Base-by-base conservation (phyloP, 2,329 filamentous ascomycete genomes). In the Escovopsis sp. region DNA sequence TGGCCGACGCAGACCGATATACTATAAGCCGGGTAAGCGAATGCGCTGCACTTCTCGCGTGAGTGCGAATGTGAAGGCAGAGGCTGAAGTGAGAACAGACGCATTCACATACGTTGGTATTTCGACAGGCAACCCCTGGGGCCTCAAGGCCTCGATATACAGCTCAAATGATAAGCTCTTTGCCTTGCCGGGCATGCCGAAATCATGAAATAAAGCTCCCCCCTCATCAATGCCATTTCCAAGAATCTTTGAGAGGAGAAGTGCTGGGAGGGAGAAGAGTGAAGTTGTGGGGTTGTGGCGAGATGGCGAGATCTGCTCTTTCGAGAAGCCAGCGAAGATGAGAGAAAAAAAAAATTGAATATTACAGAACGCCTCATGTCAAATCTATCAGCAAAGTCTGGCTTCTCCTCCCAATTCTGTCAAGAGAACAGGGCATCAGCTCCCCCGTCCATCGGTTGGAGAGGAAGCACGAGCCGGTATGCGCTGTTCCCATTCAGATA, bases 401-500 rank as follows among this genome's bases (percentile, higher is more conserved):
- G 27, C 27, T 30, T 20, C 20, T 20, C 27, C 11, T 30, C 8
- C 27, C 8, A 11, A 3, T 9, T 30, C 27, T 30, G 27, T 30
- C 7, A 30, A 9, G 27, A 3, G 7, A 30, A 30, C 3, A 9
- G 27, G 3, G 8, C 27, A 4, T 30, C 27, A 30, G 11, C 8
- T 3, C 11, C 27, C 11, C 27, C 27, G 3, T 70, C 65, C 32
- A 65, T 48, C 3, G 64, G 53, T 56, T 82, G 88, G 40, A 95
- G 64, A 48, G 88, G 81, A 32, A 98, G 62, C 7, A 96, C 79
- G 40, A 98, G 67, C 35, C 91, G 74, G 59, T 91, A 98, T 2
- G 91, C 91, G 43, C 87, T 94, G 57, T 86, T 98, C 10, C 91
- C 91, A 56, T 96, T 98, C 34, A 98, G 66, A 53, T 98, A 98